These are phyloP conservation scores for Starmerella stigmatis DNA, from an alignment of 805 yeast species.

Conservation along the genomic window DNA sequence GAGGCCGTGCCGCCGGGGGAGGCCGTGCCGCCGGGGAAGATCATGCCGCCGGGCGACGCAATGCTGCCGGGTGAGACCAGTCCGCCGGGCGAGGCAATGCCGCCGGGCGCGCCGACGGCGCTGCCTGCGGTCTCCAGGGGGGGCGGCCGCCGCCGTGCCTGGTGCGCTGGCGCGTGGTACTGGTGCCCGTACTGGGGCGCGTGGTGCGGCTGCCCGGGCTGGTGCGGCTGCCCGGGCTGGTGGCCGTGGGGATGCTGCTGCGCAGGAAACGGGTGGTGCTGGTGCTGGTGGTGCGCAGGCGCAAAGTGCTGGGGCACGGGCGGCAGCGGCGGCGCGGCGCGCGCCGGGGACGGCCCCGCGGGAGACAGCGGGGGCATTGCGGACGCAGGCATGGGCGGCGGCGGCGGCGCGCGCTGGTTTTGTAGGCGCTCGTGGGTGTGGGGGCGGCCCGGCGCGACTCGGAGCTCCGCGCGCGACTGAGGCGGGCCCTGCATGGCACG, in stretches of 20 bases:
- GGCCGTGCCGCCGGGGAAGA: no score
- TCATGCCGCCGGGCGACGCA: no score
- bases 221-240: no score
- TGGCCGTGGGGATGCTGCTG: neutral
- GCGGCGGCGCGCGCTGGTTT: neutral
- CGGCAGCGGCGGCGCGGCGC: no score
- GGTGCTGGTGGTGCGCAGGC: neutral
- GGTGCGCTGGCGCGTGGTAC: no score
- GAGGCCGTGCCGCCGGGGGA: no score
- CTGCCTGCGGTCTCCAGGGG: no score
- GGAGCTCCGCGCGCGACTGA: neutral
- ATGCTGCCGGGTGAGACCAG: no score
- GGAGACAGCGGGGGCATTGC: neutral
- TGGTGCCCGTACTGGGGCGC: no score
- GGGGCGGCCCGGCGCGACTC: neutral
- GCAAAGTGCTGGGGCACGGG: neutral
- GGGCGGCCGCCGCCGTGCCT: no score
- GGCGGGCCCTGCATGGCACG: slow-evolving; percentile 2
- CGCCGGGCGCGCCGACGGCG: neutral
- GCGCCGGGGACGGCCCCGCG: neutral
- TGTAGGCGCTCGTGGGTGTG: neutral
- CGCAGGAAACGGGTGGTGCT: neutral
- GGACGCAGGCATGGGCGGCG: neutral
- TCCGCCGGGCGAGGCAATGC: no score
- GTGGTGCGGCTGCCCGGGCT: no score